Percentiles rank a stretch among this genome's conserved stretches.
Evolutionary conservation across 495 filamentous ascomycete genomes (phyloP).

Genomic region (Patellaria atrata): DNA sequence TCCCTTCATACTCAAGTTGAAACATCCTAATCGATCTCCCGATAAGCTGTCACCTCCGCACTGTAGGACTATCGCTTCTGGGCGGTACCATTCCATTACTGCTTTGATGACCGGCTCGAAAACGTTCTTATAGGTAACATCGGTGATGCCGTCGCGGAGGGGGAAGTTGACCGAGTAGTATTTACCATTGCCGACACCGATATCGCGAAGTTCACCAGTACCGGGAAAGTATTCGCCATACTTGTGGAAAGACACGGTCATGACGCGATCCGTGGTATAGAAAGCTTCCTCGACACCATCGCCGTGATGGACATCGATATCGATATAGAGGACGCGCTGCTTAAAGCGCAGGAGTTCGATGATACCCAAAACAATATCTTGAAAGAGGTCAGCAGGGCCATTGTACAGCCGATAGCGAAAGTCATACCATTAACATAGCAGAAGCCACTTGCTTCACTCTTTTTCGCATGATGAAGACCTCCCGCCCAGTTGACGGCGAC

Average conservation of each 20-base stretch:
- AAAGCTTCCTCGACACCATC: conserved; percentile 98
- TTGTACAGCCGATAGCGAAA: neutral
- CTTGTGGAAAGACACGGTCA: conserved; percentile 97
- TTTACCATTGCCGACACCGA: conserved; percentile 84
- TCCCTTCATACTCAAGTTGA: conserved; percentile 94
- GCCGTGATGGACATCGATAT: conserved; percentile 97
- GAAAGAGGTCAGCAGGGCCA: conserved; percentile 1
- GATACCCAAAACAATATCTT: conserved; percentile 94
- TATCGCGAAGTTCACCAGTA: conserved; percentile 88
- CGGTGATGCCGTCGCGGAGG: conserved; percentile 89
- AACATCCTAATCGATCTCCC: conserved; percentile 89
- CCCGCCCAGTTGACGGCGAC: conserved; percentile 97
- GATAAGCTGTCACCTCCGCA: conserved; percentile 93
- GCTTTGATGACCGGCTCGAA: conserved; percentile 88
- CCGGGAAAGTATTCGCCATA: conserved; percentile 99
- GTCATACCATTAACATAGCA: conserved; percentile 89
- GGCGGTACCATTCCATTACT: conserved; percentile 93
- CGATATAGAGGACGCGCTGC: conserved; percentile 87
- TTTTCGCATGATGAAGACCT: conserved; percentile 93
- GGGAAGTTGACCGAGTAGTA: conserved; percentile 96
- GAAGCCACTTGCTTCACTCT: conserved; percentile 91
- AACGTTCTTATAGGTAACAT: conserved; percentile 79
- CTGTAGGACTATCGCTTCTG: conserved; percentile 89
- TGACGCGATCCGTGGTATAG: conserved; percentile 92
- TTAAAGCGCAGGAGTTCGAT: conserved; percentile 90